Evolutionary conservation across 2,329 filamentous ascomycete genomes (phyloP).

Genomic region (Penicillium sp.): DNA sequence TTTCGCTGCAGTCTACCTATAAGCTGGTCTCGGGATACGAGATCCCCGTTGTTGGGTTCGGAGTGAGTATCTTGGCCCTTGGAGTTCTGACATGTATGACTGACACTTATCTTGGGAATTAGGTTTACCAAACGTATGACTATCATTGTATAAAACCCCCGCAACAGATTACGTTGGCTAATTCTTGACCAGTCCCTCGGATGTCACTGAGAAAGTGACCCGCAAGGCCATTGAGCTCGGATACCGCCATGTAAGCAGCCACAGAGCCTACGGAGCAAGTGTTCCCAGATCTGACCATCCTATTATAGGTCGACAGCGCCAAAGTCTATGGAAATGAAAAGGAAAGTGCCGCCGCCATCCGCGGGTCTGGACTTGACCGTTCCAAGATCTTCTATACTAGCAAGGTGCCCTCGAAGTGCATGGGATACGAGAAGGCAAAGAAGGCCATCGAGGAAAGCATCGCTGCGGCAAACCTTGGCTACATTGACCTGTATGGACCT

Average conservation of each 20-base stretch:
- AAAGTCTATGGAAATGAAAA: slow-evolving; percentile 52
- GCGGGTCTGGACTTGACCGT: slow-evolving; percentile 45
- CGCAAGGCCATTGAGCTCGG: slow-evolving; percentile 49
- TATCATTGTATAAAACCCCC: neutral
- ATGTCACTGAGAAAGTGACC: slow-evolving; percentile 50
- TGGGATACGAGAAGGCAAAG: slow-evolving; percentile 58
- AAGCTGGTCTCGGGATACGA: slow-evolving; percentile 35
- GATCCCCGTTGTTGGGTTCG: slow-evolving; percentile 37
- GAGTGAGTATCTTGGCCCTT: slow-evolving; percentile 25
- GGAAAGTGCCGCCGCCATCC: slow-evolving; percentile 47
- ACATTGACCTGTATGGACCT: slow-evolving; percentile 54
- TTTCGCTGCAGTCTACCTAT: slow-evolving; percentile 30
- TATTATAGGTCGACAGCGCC: slow-evolving; percentile 48
- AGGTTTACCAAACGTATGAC: slow-evolving; percentile 38
- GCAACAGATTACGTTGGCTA: neutral
- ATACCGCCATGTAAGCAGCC: slow-evolving; percentile 46
- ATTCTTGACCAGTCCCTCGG: slow-evolving; percentile 43
- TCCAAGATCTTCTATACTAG: slow-evolving; percentile 55
- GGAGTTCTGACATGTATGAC: neutral
- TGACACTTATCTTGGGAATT: slow-evolving; percentile 7
- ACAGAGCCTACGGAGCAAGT: neutral
- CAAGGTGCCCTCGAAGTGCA: slow-evolving; percentile 46
- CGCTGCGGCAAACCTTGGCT: slow-evolving; percentile 53
- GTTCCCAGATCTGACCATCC: neutral
- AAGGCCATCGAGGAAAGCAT: slow-evolving; percentile 57